These are phyloP conservation scores for Tolypocladium cylindrosporum DNA, from an alignment of 2,329 filamentous ascomycete genomes.

Conservation along the genomic window DNA sequence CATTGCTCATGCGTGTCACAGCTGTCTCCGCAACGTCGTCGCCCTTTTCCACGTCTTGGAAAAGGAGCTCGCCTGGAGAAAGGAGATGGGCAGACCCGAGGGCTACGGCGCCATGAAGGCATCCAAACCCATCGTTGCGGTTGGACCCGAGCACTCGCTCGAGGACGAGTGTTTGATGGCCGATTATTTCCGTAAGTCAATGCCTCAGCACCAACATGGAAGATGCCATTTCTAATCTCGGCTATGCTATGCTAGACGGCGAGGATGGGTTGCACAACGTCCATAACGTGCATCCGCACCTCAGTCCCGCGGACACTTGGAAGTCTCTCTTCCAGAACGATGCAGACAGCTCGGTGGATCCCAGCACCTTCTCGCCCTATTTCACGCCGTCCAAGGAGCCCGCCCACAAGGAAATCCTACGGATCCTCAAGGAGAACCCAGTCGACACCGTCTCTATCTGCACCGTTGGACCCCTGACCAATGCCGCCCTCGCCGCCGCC, in stretches of 20 bases:
- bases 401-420: constrained; percentile 82
- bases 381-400: constrained; percentile 69
- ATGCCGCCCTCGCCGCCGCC: constrained; percentile 78
- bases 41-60: constrained; percentile 88
- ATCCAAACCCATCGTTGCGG: constrained; percentile 72
- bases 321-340: constrained; percentile 48
- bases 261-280: constrained; percentile 68
- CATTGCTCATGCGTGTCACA: constrained; percentile 19
- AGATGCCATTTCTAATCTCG: constrained; percentile 2
- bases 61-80: constrained; percentile 78
- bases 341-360: constrained; percentile 22
- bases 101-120: constrained; percentile 65
- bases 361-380: constrained; percentile 39
- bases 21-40: constrained; percentile 80
- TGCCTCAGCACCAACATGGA: not conserved
- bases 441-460: constrained; percentile 81
- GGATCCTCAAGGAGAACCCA: constrained; percentile 71
- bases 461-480: constrained; percentile 86
- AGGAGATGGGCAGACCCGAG: constrained; percentile 51
- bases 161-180: constrained; percentile 72
- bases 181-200: constrained; percentile 75
- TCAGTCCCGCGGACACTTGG: constrained; percentile 67
- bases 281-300: constrained; percentile 63
- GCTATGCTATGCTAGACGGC: constrained; percentile 45
- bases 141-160: constrained; percentile 78